Conservation (phyloP, 208 protist species). For the Wallacemonas sp. region DNA sequence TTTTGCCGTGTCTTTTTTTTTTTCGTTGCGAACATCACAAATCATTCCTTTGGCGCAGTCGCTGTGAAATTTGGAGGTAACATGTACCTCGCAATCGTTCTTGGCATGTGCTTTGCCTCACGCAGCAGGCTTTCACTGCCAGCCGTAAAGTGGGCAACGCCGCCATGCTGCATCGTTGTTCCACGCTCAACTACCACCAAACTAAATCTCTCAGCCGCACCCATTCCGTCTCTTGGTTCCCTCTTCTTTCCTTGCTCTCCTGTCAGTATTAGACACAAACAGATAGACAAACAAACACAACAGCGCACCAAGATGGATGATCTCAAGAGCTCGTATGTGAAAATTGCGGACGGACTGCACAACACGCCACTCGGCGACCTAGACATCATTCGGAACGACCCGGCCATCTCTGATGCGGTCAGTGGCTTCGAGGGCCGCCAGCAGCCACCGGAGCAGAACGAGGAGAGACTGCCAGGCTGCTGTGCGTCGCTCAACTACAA, state of each 20-base stretch:
- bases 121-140: no score
- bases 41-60: no score
- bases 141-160: no score
- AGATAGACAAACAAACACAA: no score
- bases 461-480: constrained; percentile 20
- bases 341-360: constrained; percentile 18
- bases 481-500: constrained; percentile 58
- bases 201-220: no score
- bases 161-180: no score
- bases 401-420: not conserved
- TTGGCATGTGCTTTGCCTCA: no score
- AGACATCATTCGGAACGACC: constrained; percentile 22
- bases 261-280: no score
- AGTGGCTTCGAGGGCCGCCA: not conserved
- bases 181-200: no score
- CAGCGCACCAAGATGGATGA: constrained; percentile 11
- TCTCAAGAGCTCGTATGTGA: constrained; percentile 8
- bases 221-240: not conserved
- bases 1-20: constrained; percentile 19
- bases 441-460: not conserved
- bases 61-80: no score
- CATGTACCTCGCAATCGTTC: no score
- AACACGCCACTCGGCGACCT: constrained; percentile 23
- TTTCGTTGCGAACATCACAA: no score
- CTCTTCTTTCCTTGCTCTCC: not conserved